Conservation (phyloP, 2,329 filamentous ascomycete genomes). For the Colletotrichum sp. region DNA sequence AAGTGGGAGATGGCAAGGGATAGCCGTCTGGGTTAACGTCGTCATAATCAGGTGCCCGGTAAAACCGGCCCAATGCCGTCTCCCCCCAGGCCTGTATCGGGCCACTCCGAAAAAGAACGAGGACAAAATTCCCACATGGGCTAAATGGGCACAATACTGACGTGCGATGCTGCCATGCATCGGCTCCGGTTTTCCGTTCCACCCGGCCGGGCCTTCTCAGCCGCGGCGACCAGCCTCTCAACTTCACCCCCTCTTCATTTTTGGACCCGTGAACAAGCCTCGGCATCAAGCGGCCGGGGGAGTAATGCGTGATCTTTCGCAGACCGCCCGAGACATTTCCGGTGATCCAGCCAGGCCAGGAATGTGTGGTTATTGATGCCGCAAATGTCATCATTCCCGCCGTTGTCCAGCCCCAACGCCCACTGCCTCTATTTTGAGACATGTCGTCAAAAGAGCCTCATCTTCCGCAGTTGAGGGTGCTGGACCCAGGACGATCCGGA, state of each 20-base stretch:
- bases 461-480: neutral
- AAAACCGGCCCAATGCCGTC: neutral
- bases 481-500: neutral
- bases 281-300: neutral
- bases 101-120: neutral
- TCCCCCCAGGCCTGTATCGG: neutral
- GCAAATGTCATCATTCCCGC: neutral
- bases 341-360: neutral
- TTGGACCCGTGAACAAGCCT: neutral
- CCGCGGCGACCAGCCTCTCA: neutral
- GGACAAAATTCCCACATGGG: neutral
- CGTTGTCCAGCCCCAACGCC: neutral
- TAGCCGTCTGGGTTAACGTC: neutral
- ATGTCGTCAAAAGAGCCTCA: conserved; percentile 2
- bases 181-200: neutral
- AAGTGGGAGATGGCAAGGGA: neutral
- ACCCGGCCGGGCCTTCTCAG: neutral
- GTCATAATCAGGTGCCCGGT: neutral
- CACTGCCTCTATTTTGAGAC: neutral
- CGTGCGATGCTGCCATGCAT: neutral
- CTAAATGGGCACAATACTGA: neutral
- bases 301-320: neutral
- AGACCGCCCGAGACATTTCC: conserved; percentile 2
- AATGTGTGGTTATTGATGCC: neutral
- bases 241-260: neutral